Percentiles rank a stretch among this genome's conserved stretches.
phyloP scores from a whole-genome alignment of 2,329 filamentous ascomycete genomes.

The Monosporascus sp. region DNA sequence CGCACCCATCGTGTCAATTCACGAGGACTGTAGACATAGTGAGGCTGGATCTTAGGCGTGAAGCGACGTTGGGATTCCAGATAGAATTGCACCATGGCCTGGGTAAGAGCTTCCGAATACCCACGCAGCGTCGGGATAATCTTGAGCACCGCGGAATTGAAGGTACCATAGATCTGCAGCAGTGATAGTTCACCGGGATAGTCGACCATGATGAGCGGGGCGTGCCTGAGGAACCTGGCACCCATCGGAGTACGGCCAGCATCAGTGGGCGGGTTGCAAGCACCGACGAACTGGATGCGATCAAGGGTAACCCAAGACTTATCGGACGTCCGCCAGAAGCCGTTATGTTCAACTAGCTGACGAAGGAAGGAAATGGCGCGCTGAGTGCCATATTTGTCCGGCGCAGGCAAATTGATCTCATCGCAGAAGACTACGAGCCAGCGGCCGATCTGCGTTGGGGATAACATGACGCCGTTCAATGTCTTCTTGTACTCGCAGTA shows the following conservation, averaged over 20 bases:
- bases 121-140: conserved; percentile 92
- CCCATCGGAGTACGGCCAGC: conserved; percentile 93
- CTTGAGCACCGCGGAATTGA: conserved; percentile 94
- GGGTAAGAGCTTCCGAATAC: conserved; percentile 88
- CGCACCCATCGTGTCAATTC: conserved; percentile 97
- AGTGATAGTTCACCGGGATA: conserved; percentile 95
- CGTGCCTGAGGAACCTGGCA: conserved; percentile 88
- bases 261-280: conserved; percentile 97
- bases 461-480: conserved; percentile 89
- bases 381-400: conserved; percentile 96
- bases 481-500: conserved; percentile 99
- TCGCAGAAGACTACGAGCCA: conserved; percentile 99
- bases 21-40: conserved; percentile 99
- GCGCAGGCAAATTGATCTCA: conserved; percentile 97
- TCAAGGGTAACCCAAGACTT: conserved; percentile 98
- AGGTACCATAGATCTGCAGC: conserved; percentile 96
- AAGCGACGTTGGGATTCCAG: conserved; percentile 91
- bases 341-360: conserved; percentile 96
- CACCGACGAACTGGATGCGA: conserved; percentile 97
- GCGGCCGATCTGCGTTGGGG: conserved; percentile 90
- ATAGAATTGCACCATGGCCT: conserved; percentile 97
- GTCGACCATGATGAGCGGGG: conserved; percentile 99
- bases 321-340: conserved; percentile 96
- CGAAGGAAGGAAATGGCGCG: conserved; percentile 95
- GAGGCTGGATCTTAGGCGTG: conserved; percentile 92